Evolutionary conservation across 2,329 filamentous ascomycete species (phyloP).

Genomic region (Pyricularia pennisetigena): DNA sequence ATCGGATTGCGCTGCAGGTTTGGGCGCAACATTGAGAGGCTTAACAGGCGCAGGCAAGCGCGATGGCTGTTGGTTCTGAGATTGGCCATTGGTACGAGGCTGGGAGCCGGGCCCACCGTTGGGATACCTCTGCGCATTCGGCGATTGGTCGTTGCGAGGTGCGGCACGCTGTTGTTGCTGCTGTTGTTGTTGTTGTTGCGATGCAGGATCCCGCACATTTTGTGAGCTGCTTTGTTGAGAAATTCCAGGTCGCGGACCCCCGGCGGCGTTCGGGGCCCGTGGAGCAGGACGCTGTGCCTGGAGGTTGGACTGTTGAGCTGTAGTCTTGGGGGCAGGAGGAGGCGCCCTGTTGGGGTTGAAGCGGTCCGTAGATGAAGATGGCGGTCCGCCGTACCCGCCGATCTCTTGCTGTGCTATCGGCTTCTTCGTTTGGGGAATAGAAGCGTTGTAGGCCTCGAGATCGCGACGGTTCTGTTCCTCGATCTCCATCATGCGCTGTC

Average conservation of each 20-base stretch:
- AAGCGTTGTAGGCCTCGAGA: constrained; percentile 81
- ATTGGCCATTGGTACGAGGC: constrained; percentile 34
- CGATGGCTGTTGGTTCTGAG: constrained; percentile 32
- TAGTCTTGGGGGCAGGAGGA: constrained; percentile 60
- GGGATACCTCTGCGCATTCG: constrained; percentile 47
- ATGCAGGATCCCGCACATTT: constrained; percentile 28
- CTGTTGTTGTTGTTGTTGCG: too few relatives aligned
- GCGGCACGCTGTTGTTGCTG: constrained; percentile 32
- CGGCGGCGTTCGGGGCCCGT: constrained; percentile 46
- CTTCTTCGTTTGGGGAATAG: constrained; percentile 69
- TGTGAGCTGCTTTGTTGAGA: constrained; percentile 39
- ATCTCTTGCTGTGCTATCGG: constrained; percentile 86
- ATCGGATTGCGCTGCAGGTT: constrained; percentile 49
- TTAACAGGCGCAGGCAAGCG: constrained; percentile 59
- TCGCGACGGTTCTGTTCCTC: constrained; percentile 65
- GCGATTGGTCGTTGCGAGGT: constrained; percentile 36
- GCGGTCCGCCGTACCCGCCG: constrained; percentile 52
- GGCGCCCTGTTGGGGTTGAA: constrained; percentile 83
- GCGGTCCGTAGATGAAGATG: constrained; percentile 43
- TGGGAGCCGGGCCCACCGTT: constrained; percentile 41
- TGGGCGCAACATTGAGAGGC: constrained; percentile 67
- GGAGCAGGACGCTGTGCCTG: constrained; percentile 76
- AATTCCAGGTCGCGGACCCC: constrained; percentile 33
- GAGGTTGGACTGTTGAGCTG: constrained; percentile 35
- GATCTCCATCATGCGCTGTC: constrained; percentile 41